Base-by-base conservation (phyloP, 192 early-diverging fungal genomes). In the Coemansia sp. region DNA sequence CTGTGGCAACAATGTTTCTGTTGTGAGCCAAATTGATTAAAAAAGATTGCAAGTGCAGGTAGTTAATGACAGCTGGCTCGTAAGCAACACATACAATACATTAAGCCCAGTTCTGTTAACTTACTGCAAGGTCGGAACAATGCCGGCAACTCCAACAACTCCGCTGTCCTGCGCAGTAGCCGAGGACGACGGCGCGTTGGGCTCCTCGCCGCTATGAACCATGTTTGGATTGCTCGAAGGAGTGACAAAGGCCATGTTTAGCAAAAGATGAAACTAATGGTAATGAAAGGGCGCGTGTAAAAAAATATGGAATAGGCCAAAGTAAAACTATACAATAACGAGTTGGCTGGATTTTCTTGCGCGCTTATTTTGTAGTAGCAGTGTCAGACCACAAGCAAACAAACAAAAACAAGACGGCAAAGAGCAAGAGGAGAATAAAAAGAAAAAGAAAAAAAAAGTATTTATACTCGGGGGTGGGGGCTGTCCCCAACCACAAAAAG, bases 1-100 rank as follows among this genome's bases (percentile, higher is more conserved):
- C 97, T 17, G 97, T 99, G 24, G 97, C 96, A 11, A 99, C 97
- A 71, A 99, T 96, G 74, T 99, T 99, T 84, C 93, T 94, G 75
- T 70, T 15, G 24, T 20, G 7, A 27, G 51, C 27, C 58, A 41
- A 59, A 29, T n/a, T 44, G 38, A 12, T 46, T 11, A 15, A 51
- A 58, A 19, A 31, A 36, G 9, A 36, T 9, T 36, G 34, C 34
- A 36, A 36, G 34, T 36, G 9, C 34, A 36, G 34, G 38, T 60
- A 22, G 32, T 42, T 53, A 19, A 46, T 17, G 51, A 22, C 44
- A 51, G 60, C 45, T 58, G n/a, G n/a, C 20, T 29, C 19, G 9
- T 46, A 38, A 65, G 31, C 58, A 45, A 22, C 19, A 51, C 22
- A 56, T 8, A 34, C 15, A 64, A 50, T 29, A 55, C 44, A 34